A percentile compares a stretch with the other conserved stretches of the same genome.
Conservation (phyloP, 2,329 filamentous ascomycete species). For the Fusarium sp. region DNA sequence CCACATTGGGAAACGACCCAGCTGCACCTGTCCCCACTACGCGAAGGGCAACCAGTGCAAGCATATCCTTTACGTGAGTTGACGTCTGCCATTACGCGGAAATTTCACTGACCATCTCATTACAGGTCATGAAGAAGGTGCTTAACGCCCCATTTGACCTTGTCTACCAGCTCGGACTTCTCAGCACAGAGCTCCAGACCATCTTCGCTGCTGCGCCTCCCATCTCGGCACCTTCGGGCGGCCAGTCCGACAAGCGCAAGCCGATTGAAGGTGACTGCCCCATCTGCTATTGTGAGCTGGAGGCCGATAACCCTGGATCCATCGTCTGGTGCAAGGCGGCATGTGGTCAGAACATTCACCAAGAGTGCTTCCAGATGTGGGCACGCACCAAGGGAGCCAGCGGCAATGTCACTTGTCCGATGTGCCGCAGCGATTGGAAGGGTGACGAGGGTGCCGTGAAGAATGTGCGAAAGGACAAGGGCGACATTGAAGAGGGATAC, state of each 20-base stretch:
- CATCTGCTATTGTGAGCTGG: slow-evolving; percentile 66
- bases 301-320: slow-evolving; percentile 48
- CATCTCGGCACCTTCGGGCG: slow-evolving; percentile 52
- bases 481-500: slow-evolving; percentile 65
- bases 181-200: slow-evolving; percentile 68
- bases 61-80: slow-evolving; percentile 69
- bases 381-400: slow-evolving; percentile 57
- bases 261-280: slow-evolving; percentile 66
- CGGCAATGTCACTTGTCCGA: slow-evolving; percentile 66
- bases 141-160: slow-evolving; percentile 67
- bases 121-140: slow-evolving; percentile 67
- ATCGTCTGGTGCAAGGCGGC: slow-evolving; percentile 64
- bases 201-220: slow-evolving; percentile 68
- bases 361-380: slow-evolving; percentile 67
- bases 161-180: slow-evolving; percentile 72
- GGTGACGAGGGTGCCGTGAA: slow-evolving; percentile 56
- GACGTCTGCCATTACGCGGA: fast-evolving
- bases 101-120: not conserved
- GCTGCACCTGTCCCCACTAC: slow-evolving; percentile 68
- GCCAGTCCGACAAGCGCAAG: slow-evolving; percentile 56
- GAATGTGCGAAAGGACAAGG: slow-evolving; percentile 57
- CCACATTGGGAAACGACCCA: slow-evolving; percentile 61
- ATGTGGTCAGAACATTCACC: slow-evolving; percentile 68
- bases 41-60: slow-evolving; percentile 71
- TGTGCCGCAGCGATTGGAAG: slow-evolving; percentile 70